Base-by-base conservation (phyloP, 2,329 filamentous ascomycete genomes). In the Epichloe typhina region DNA sequence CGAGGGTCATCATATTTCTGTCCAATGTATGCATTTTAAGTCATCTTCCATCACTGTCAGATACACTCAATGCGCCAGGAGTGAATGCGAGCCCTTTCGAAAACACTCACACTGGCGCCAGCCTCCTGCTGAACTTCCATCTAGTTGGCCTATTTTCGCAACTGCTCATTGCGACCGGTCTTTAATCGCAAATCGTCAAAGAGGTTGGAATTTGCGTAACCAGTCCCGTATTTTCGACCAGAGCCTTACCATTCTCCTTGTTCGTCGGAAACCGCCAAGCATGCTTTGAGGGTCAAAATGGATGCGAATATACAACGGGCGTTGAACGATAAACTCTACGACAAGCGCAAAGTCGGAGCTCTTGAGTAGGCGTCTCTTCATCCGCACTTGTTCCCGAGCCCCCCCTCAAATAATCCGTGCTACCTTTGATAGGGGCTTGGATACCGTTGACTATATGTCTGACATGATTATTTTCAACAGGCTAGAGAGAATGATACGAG, bases 241-340 rank as follows among this genome's bases (percentile, higher is more conserved):
- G 12, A 38, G 8, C 19, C n/a, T 36, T 9, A 23, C 1, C 13
- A 12, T 38, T 15, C n/a, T n/a, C 12, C 31, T 38, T 19, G 19
- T 31, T 8, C n/a, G 5, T 6, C 21, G 9, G 13, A 19, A 42
- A 17, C 37, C 17, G 2, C 19, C 9, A 39, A 50, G 52, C 46
- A 53, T 53, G 49, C 35, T 42, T 39, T 35, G 21, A 49, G 13
- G 3, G n/a, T 19, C 46, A 47, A 38, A 61, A 96, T 97, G 90
- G 91, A 97, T 73, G 75, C 80, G 63, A 84, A 83, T 64, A 88
- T 96, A 65, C 88, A 94, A 69, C 87, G 91, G 60, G 79, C 90
- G 58, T 76, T 98, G 65, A 95, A 94, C 66, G 93, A 98, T 72
- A 98, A 96, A 79, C 84, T 97, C 64, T 98, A 98, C 68, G 93